Conservation (phyloP, 768 basidiomycete genomes). For the Hericium alpestre region DNA sequence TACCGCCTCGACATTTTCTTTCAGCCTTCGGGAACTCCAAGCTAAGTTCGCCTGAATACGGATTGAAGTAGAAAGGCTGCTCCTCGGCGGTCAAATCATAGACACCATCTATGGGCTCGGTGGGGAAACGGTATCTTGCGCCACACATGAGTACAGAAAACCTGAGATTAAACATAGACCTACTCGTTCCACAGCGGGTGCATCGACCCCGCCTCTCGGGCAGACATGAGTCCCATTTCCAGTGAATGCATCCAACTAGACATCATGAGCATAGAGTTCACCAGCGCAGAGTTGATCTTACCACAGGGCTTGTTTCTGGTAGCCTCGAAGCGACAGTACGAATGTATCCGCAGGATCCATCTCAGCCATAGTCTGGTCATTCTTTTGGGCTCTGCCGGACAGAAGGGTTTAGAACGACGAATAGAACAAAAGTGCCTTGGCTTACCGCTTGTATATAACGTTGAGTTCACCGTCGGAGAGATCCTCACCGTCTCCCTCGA, state of each 20-base stretch:
- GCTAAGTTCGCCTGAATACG: slow-evolving; percentile 84
- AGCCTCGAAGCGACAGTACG: slow-evolving; percentile 62
- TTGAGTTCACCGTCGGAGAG: slow-evolving; percentile 73
- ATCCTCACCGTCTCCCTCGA: slow-evolving; percentile 71
- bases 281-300: slow-evolving; percentile 22
- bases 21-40: slow-evolving; percentile 77
- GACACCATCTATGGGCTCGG: slow-evolving; percentile 41
- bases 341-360: slow-evolving; percentile 80
- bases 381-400: slow-evolving; percentile 61
- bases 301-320: slow-evolving; percentile 89
- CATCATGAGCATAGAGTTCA: not conserved
- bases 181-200: slow-evolving; percentile 95
- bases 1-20: slow-evolving; percentile 72
- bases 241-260: slow-evolving; percentile 84
- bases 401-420: not conserved
- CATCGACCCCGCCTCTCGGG: slow-evolving; percentile 61
- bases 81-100: slow-evolving; percentile 81
- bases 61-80: slow-evolving; percentile 76
- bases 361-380: slow-evolving; percentile 65
- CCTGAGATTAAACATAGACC: slow-evolving; percentile 16
- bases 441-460: slow-evolving; percentile 75
- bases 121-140: slow-evolving; percentile 63
- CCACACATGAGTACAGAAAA: slow-evolving; percentile 5
- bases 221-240: slow-evolving; percentile 65
- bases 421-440: not conserved